These are phyloP conservation scores for Chrysanthemum makinoi DNA, from an alignment of 129 eudicot species.

Conservation along the genomic window DNA sequence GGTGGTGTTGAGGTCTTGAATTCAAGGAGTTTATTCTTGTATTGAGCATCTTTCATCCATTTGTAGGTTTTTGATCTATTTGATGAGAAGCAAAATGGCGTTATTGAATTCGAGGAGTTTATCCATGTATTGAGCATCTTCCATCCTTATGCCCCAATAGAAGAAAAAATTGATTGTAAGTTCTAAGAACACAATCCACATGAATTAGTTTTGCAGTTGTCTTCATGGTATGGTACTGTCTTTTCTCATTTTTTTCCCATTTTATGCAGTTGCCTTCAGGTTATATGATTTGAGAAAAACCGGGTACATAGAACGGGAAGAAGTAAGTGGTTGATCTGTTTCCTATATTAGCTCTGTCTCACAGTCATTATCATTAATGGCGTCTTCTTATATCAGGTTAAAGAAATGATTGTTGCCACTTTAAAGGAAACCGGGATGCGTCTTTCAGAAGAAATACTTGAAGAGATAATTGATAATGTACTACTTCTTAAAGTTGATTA, in stretches of 20 bases:
- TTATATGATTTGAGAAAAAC: slow-evolving; percentile 61
- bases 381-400: slow-evolving; percentile 31
- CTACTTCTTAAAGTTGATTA: slow-evolving; percentile 13
- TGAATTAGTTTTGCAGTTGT: not conserved
- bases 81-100: slow-evolving; percentile 59
- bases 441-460: slow-evolving; percentile 53
- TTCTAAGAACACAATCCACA: slow-evolving; percentile 16
- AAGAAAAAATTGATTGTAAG: slow-evolving; percentile 44
- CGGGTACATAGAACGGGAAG: slow-evolving; percentile 61
- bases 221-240: not conserved
- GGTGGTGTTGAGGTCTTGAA: too few species aligned
- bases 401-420: slow-evolving; percentile 54
- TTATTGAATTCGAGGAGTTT: slow-evolving; percentile 54
- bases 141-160: slow-evolving; percentile 45
- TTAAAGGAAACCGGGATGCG: slow-evolving; percentile 47
- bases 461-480: slow-evolving; percentile 48
- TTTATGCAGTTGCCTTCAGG: slow-evolving; percentile 47
- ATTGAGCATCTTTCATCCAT: too few species aligned
- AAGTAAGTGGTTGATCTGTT: slow-evolving; percentile 29
- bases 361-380: slow-evolving; percentile 1
- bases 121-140: slow-evolving; percentile 48
- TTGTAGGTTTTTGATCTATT: slow-evolving; percentile 51
- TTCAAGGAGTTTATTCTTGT: too few species aligned
- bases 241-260: slow-evolving; percentile 2
- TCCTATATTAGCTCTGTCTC: not conserved